Base-by-base conservation (phyloP, 192 early-diverging fungal genomes). In the Entomortierella chlamydospora region DNA sequence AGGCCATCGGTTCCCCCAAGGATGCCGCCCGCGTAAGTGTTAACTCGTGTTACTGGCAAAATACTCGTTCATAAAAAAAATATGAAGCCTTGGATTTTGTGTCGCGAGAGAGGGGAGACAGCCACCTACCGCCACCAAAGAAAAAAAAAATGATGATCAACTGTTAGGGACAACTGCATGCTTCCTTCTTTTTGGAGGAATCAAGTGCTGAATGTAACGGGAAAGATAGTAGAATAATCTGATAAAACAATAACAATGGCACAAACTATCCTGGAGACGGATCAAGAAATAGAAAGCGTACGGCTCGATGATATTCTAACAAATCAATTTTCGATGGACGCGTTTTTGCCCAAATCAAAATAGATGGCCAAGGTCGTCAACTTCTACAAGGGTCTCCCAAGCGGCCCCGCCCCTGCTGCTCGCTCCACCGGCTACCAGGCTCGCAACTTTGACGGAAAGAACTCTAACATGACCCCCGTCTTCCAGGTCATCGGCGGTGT, bases 311-410 rank as follows among this genome's bases (percentile, higher is more conserved):
- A n/a, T n/a, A n/a, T n/a, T n/a, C n/a, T n/a, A n/a, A n/a, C n/a
- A n/a, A n/a, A n/a, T n/a, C n/a, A n/a, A n/a, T n/a, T n/a, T n/a
- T n/a, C n/a, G n/a, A n/a, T n/a, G n/a, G n/a, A n/a, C n/a, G n/a
- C n/a, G n/a, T n/a, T n/a, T n/a, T n/a, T n/a, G n/a, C n/a, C n/a
- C n/a, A n/a, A n/a, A n/a, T n/a, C n/a, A n/a, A n/a, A n/a, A n/a
- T 26, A 78, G 74, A 88, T 91, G 55, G 73, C 67, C 73, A 83
- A 88, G 72, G 85, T 93, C 45, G 91, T 93, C 53, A 86, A 83
- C 64, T 87, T 92, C 72, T 93, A 93, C 88, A 89, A 91, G 78
- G 86, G 86, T 70, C 81, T 93, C 68, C 92, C 92, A 81, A 93
- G 90, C 88, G 92, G 92, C 60, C 28, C 82, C 39, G 87, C 81